Evolutionary conservation across 2,329 filamentous ascomycete species (phyloP), one percentile per base, ranked within the genome.

Genomic region (Dactylellina cionopaga): DNA sequence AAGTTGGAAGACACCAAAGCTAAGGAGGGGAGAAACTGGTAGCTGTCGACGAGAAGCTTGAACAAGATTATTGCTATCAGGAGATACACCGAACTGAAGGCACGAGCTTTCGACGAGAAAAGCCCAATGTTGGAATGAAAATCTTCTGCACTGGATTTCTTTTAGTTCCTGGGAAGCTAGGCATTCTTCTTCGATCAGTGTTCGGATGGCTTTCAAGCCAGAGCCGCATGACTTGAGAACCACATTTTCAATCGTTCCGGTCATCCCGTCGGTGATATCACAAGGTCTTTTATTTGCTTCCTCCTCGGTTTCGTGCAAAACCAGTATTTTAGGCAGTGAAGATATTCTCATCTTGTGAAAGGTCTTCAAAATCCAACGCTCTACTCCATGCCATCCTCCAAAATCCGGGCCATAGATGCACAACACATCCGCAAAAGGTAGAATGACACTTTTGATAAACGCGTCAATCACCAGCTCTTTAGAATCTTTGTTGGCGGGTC

Each of bases 351-450:
- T 51, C 46, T 15, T 15, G 10, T 22, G 3, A 17, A 15, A 31
- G 25, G n/a, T 51, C 10, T 51, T 51, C n/a, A 27, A 15, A 13
- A 51, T 27, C 46, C 46, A 51, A 27, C 25, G 25, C 25, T 51
- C 46, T n/a, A 51, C 46, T 27, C 25, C 25, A 5, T 17, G 10
- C 22, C 22, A 29, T 3, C 25, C 25, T 13, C 46, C 25, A 7
- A 51, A 51, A 31, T 51, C 46, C n/a, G 46, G 46, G 3, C 5
- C n/a, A 51, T 51, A 51, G 13, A 51, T 15, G 17, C 46, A 51
- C 11, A 51, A 6, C 10, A 17, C 10, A 25, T 51, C 46, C 3
- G 25, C 22, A 15, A 51, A 51, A 5, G 7, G 46, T 17, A 51
- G 10, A 5, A 51, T 9, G n/a, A 31, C 25, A 31, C 31, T 51